These are phyloP conservation scores for Pseudocercospora eumusae DNA, from an alignment of 2,329 filamentous ascomycete species.

Conservation along the genomic window DNA sequence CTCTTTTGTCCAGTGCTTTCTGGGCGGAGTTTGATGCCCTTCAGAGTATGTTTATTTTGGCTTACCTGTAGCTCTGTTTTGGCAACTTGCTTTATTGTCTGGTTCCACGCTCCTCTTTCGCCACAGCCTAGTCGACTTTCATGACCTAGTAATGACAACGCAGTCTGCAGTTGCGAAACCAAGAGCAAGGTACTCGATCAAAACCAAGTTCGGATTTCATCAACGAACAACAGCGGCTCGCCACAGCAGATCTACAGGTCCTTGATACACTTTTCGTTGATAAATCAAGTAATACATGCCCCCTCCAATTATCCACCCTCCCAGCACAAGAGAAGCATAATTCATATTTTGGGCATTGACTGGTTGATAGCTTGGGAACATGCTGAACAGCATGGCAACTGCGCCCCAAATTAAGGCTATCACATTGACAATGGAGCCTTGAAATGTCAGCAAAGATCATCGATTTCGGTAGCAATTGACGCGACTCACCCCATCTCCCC, in stretches of 20 bases:
- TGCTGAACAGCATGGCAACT: constrained; percentile 51
- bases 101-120: too few relatives aligned
- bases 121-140: too few relatives aligned
- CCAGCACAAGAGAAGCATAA: constrained; percentile 43
- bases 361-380: constrained; percentile 47
- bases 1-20: not conserved
- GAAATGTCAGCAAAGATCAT: not conserved
- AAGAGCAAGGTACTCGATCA: too few relatives aligned
- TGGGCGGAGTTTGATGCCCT: not conserved
- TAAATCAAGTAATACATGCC: constrained; percentile 46
- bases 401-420: constrained; percentile 49
- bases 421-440: constrained; percentile 41
- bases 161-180: too few relatives aligned
- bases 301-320: constrained; percentile 46
- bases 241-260: constrained; percentile 19
- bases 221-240: not conserved
- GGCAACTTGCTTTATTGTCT: too few relatives aligned
- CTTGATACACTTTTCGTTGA: constrained; percentile 39
- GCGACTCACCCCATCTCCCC: constrained; percentile 35
- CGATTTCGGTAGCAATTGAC: not conserved
- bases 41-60: not conserved
- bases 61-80: too few relatives aligned
- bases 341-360: constrained; percentile 48
- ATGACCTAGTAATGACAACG: too few relatives aligned
- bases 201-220: too few relatives aligned